Percentiles rank a stretch among this genome's conserved stretches.
Evolutionary conservation across 306 rosid species (phyloP).

Genomic region (Citrullus mucosospermus): DNA sequence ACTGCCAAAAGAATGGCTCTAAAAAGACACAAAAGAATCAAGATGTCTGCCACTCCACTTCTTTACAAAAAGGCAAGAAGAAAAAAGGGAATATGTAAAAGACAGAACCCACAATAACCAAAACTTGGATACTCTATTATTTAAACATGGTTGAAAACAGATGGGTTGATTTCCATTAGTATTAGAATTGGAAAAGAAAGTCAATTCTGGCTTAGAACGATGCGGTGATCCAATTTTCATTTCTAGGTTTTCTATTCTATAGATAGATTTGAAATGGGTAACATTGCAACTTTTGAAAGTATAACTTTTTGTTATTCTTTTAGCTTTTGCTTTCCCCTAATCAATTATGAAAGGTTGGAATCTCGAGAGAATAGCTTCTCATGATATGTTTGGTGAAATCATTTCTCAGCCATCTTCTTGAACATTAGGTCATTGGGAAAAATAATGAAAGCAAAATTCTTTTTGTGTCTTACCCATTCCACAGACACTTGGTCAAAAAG

Average conservation of each 20-base stretch:
- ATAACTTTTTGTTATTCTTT: not conserved
- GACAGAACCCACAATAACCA: constrained; percentile 18
- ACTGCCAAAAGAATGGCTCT: constrained; percentile 24
- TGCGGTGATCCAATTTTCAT: too few relatives aligned
- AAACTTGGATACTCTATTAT: constrained; percentile 27
- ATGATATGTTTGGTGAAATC: constrained; percentile 36
- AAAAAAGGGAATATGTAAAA: constrained; percentile 32
- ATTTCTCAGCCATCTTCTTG: constrained; percentile 16
- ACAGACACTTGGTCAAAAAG: constrained; percentile 37
- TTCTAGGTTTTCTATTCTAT: too few relatives aligned
- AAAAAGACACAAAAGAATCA: constrained; percentile 28
- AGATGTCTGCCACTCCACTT: constrained; percentile 37
- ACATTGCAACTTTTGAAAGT: not conserved
- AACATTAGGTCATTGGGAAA: not conserved
- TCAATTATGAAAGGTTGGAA: constrained; percentile 26
- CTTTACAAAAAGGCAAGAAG: constrained; percentile 24
- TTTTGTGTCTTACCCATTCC: constrained; percentile 21
- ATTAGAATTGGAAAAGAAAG: too few relatives aligned
- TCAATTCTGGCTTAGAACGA: too few relatives aligned
- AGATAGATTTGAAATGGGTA: too few relatives aligned
- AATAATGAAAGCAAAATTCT: constrained; percentile 32
- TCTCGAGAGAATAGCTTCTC: constrained; percentile 40
- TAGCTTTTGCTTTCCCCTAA: not conserved
- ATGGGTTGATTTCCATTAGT: constrained; percentile 21
- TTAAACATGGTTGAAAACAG: constrained; percentile 27